These are phyloP conservation scores for Phytopythium oedochilum DNA, from an alignment of 352 stramenopile species.

Conservation along the genomic window DNA sequence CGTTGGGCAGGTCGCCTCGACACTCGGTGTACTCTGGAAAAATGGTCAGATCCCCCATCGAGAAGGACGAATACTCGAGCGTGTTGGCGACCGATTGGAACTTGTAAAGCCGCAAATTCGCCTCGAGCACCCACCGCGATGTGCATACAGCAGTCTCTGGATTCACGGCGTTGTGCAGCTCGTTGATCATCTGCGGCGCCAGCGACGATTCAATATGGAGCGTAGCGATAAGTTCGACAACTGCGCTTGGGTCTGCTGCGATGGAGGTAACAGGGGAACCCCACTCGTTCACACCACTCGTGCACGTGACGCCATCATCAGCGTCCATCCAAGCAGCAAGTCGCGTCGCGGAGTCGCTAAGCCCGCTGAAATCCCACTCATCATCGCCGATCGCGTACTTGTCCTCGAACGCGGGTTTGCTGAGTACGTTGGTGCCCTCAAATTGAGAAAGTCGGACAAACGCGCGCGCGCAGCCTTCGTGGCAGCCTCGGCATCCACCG, in stretches of 20 bases:
- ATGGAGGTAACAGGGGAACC: conserved; percentile 17
- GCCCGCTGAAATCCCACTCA: conserved; percentile 14
- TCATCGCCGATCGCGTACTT: conserved; percentile 11
- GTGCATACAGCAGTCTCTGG: conserved; percentile 2
- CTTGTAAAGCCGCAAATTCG: conserved; percentile 8
- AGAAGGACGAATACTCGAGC: conserved; percentile 6
- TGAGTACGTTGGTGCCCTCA: conserved; percentile 13
- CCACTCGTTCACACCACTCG: conserved; percentile 20
- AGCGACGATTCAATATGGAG: conserved; percentile 8
- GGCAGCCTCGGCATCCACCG: conserved; percentile 13
- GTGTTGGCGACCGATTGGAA: conserved; percentile 4
- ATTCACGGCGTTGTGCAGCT: conserved; percentile 14
- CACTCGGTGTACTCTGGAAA: conserved; percentile 9
- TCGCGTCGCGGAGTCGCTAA: conserved; percentile 6
- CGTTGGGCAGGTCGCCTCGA: background rate
- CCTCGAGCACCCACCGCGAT: conserved; percentile 17
- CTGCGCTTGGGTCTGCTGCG: conserved; percentile 5
- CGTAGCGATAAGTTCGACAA: conserved; percentile 12
- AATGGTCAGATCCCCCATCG: conserved; percentile 1
- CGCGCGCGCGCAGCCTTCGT: conserved; percentile 12
- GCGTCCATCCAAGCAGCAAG: conserved; percentile 14
- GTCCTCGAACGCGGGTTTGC: conserved; percentile 21
- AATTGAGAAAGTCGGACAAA: conserved; percentile 13
- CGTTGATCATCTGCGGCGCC: conserved; percentile 10
- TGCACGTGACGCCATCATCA: conserved; percentile 12